These are phyloP conservation scores for Penicillium sp. DNA, from an alignment of 2,329 filamentous ascomycete species.

Conservation along the genomic window DNA sequence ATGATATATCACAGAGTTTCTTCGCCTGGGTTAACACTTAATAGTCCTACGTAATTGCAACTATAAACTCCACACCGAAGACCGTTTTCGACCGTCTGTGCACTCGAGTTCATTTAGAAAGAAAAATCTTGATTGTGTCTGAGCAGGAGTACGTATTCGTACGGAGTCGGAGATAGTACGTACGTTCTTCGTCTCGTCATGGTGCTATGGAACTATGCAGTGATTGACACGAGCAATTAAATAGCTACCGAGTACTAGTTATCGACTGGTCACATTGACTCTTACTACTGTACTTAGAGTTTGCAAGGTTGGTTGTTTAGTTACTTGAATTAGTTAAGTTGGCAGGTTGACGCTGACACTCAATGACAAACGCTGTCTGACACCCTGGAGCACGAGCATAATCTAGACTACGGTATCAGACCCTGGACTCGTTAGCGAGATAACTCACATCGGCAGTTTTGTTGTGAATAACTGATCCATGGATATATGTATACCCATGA, in stretches of 20 bases:
- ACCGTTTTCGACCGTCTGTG: not conserved
- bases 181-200: too few species aligned
- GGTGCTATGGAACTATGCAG: too few species aligned
- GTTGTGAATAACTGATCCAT: not conserved
- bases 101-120: not conserved
- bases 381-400: not conserved
- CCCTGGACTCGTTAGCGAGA: not conserved
- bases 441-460: too few species aligned
- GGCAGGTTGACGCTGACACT: too few species aligned
- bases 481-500: not conserved
- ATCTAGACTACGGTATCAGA: not conserved
- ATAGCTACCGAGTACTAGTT: not conserved
- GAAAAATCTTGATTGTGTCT: not conserved
- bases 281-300: not conserved
- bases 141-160: too few species aligned
- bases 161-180: too few species aligned
- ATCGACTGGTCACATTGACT: not conserved
- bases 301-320: not conserved
- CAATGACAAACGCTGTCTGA: too few species aligned
- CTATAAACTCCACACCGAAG: not conserved
- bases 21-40: too few species aligned
- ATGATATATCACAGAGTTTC: not conserved
- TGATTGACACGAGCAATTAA: too few species aligned
- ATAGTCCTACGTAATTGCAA: not conserved
- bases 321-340: not conserved